These are phyloP conservation scores for Hippophae gyantsensis DNA, from an alignment of 306 rosid species.

Conservation along the genomic window DNA sequence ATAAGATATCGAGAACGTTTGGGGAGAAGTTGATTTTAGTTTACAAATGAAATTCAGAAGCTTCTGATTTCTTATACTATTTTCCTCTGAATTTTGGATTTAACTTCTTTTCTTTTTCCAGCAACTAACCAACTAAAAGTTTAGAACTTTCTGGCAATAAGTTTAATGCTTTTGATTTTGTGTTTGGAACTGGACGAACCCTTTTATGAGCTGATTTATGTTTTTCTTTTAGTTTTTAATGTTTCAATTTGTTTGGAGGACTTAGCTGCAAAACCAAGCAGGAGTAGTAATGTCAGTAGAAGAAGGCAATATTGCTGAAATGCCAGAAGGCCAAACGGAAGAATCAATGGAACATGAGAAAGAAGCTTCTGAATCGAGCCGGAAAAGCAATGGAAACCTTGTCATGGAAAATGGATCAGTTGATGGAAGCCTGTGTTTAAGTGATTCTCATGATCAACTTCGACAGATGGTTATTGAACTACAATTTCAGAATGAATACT, in stretches of 20 bases:
- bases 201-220: background rate
- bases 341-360: constrained; percentile 27
- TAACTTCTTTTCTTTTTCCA: no score
- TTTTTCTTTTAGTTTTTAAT: background rate
- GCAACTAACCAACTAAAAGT: no score
- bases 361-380: constrained; percentile 14
- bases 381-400: constrained; percentile 27
- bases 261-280: background rate
- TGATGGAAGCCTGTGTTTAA: constrained; percentile 22
- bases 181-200: background rate
- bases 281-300: constrained; percentile 26
- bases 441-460: constrained; percentile 50
- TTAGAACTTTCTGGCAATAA: no score
- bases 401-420: constrained; percentile 30
- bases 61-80: no score
- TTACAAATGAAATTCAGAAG: no score
- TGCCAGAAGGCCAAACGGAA: constrained; percentile 26
- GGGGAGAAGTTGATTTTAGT: no score
- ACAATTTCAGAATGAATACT: constrained; percentile 64
- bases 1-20: no score
- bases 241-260: background rate
- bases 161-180: no score
- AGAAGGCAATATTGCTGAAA: constrained; percentile 30
- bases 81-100: no score
- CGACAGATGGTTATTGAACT: constrained; percentile 58